These are phyloP conservation scores for Aspergillus sp. DNA, from an alignment of 2,329 filamentous ascomycete species.

Conservation along the genomic window DNA sequence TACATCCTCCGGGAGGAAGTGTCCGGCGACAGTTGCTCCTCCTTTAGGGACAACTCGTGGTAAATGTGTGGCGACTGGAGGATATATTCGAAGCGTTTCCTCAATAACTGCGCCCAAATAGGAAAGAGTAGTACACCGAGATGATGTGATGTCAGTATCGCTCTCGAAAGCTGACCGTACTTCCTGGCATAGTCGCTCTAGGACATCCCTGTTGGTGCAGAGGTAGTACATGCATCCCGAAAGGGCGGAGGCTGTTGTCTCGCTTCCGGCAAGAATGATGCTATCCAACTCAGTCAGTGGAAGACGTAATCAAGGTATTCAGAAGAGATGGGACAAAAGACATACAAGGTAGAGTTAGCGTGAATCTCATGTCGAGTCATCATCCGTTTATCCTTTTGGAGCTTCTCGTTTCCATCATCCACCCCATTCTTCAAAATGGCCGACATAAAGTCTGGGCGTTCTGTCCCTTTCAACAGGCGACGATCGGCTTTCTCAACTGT, in stretches of 20 bases:
- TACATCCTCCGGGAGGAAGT: slow-evolving; percentile 24
- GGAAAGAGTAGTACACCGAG: slow-evolving; percentile 18
- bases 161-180: slow-evolving; percentile 16
- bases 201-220: slow-evolving; percentile 11
- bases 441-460: slow-evolving; percentile 8
- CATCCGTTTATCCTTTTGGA: background rate
- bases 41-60: slow-evolving; percentile 23
- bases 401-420: slow-evolving; percentile 7
- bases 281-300: slow-evolving; percentile 12
- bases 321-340: background rate
- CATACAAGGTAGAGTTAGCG: slow-evolving; percentile 19
- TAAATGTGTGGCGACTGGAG: slow-evolving; percentile 17
- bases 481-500: background rate
- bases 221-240: slow-evolving; percentile 28
- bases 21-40: slow-evolving; percentile 25
- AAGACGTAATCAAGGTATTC: too few relatives aligned
- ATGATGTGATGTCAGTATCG: slow-evolving; percentile 25
- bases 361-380: slow-evolving; percentile 20
- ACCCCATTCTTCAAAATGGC: slow-evolving; percentile 15
- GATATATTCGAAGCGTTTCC: slow-evolving; percentile 38
- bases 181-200: slow-evolving; percentile 14
- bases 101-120: slow-evolving; percentile 40
- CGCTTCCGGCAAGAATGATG: slow-evolving; percentile 31
- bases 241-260: slow-evolving; percentile 36
- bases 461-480: background rate